Base-by-base conservation (phyloP, 495 filamentous ascomycete species). In the Podospora anserina region DNA sequence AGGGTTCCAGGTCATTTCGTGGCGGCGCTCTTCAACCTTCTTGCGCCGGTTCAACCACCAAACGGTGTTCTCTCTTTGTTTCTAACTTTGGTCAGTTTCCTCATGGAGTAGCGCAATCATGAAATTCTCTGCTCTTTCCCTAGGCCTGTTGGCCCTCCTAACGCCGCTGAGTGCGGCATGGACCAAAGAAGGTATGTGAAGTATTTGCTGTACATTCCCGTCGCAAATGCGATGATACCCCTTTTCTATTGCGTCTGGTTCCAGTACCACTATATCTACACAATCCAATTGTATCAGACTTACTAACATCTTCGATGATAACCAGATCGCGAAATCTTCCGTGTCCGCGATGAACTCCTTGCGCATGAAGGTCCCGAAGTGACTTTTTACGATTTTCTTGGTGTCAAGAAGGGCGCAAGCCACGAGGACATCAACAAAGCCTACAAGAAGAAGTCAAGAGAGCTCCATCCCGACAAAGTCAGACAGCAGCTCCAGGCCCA, bases 301-400 rank as follows among this genome's bases (percentile, higher is more conserved):
- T 49, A 23, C 59, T 68, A 57, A 71, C 70, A 58, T 64, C 20
- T 54, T 64, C 34, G 63, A 28, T 49, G 66, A 62, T 28, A 55
- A 27, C 34, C 74, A 97, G 95, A 99, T 79, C 90, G 94, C 75
- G 95, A 99, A 82, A 98, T 99, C 81, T 99, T 99, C 81, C 89
- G 92, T 66, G 84, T 98, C 66, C 89, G 88, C 70, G 92, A 97
- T 81, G 96, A 98, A 74, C 81, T 99, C 54, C 82, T 87, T 60
- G 80, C 88, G 16, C 75, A 86, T 70, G 94, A 98, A 80, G 96
- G 94, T 30, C 66, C 82, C 62, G 90, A 91, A 68, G 86, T 92
- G 64, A 96, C 92, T 67, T 99, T 98, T 84, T 99, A 99, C 86
- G 91, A 95, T 74, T 95, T 96, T 81, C 80, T 99, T 65, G 93